Percentiles rank a stretch among this genome's conserved stretches.
Conservation (phyloP, 441 rosid genomes). For the Euphorbia schlechtendalii region DNA sequence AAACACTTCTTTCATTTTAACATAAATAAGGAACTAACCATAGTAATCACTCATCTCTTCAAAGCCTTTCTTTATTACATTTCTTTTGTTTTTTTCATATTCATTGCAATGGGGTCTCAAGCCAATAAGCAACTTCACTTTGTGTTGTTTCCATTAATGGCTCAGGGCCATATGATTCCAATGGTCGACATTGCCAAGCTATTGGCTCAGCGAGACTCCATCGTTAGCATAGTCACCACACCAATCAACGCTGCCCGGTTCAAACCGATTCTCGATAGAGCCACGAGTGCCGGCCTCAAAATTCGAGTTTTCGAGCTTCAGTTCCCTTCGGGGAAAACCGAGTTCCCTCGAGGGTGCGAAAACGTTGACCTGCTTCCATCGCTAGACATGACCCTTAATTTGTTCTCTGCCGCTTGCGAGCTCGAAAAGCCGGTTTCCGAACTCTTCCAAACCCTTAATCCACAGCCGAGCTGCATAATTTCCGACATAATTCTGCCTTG, state of each 20-base stretch:
- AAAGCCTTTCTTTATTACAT: background rate
- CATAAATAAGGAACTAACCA: too few species aligned
- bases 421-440: constrained; percentile 20
- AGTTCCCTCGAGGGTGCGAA: constrained; percentile 35
- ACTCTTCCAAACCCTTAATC: constrained; percentile 21
- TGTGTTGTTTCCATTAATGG: constrained; percentile 31
- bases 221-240: constrained; percentile 30
- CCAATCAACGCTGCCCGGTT: constrained; percentile 25
- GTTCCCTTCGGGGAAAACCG: constrained; percentile 22
- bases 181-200: constrained; percentile 30
- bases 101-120: constrained; percentile 6
- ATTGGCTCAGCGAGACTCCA: constrained; percentile 24
- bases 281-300: constrained; percentile 19
- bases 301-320: constrained; percentile 24
- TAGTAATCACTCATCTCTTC: too few species aligned
- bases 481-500: constrained; percentile 23
- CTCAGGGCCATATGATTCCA: constrained; percentile 34
- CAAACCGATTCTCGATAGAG: constrained; percentile 16
- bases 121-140: constrained; percentile 19
- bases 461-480: constrained; percentile 30
- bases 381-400: background rate
- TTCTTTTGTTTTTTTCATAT: background rate
- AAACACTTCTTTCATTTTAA: too few species aligned
- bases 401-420: constrained; percentile 17
- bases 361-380: constrained; percentile 32